Evolutionary conservation across 768 basidiomycete genomes (phyloP), one percentile per base, ranked within the genome.

Genomic region (Hirschioporus abietinus): DNA sequence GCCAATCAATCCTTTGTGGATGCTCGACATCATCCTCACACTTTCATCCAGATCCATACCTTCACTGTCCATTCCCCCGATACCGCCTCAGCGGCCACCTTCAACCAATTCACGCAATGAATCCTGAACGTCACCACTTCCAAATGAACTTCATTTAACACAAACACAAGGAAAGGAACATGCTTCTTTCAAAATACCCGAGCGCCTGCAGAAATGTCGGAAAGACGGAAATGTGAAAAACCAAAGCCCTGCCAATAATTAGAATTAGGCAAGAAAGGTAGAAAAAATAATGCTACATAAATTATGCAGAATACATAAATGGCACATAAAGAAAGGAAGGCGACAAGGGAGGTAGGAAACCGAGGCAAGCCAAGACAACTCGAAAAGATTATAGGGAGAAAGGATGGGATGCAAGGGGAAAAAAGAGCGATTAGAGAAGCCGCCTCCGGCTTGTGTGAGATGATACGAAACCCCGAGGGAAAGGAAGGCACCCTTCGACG

Each of bases 241-340:
- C 30, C 30, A 8, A 30, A 30, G 30, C 30, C 30, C 30, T 52
- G 42, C 42, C 42, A 12, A 15, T 52, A 10, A 52, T 52, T 30
- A 30, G 30, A 30, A 15, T 52, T 52, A 20, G 42, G 42, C 42
- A 52, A 52, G 42, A 52, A 30, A 30, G 30, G n/a, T n/a, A n/a
- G 42, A 52, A 15, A 52, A 52, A 52, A 52, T 52, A 52, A 52
- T 52, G 42, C 42, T 52, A 52, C 42, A 52, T 52, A 52, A 52
- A 52, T 30, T 52, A 52, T 52, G 42, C 20, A 20, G 42, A 52
- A 52, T 52, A 52, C 42, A 52, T 52, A 52, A 52, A 52, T 52
- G 42, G 42, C 42, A 52, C 42, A 52, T 52, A 52, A 52, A 52
- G 42, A 52, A 52, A 20, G 20, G 12, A 52, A 52, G 42, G 20